Base-by-base conservation (phyloP, 352 stramenopile species). In the Phytopythium mirpurense region DNA sequence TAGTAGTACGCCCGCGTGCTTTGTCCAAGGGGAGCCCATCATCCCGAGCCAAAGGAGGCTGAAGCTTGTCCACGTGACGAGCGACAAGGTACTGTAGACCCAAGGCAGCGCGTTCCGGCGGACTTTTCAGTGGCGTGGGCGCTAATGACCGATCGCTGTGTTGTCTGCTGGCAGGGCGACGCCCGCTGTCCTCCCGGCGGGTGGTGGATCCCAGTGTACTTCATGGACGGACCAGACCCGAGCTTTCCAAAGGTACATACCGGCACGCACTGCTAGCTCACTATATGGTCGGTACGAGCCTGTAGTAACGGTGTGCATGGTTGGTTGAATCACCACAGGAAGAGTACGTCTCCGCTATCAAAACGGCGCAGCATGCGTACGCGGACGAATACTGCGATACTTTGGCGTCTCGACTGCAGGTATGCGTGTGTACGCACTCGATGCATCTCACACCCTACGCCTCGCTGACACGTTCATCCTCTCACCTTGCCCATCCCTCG, bases 1-100 rank as follows among this genome's bases (percentile, higher is more conserved):
- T n/a, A n/a, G n/a, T n/a, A n/a, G n/a, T n/a, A 42, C 42, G 21
- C 37, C 73, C 3, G 15, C 85, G 15, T 82, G 75, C 38, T 87
- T 68, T 59, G 40, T 83, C 23, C 65, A 60, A 38, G 72, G 71
- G 11, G 56, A 72, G 44, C 19, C 53, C 10, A 49, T 52, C n/a
- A 51, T 56, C 14, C 18, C 35, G 9, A 60, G 29, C 35, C 37
- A 50, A 31, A 71, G 59, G 26, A 64, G 56, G 21, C 54, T 77
- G 31, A 23, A 59, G 54, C 29, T 77, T 9, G 38, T 64, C 15
- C 44, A 56, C 42, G 59, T 83, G 4, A 63, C 51, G 38, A 34
- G 57, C 15, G 65, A 72, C 18, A 67, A 72, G 63, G 63, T 68
- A 54, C 2, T 6, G 2, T 4, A 11, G 12, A 19, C 5, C 10